Conservation (phyloP, 108 stramenopile species). For the Fistulifera solaris region DNA sequence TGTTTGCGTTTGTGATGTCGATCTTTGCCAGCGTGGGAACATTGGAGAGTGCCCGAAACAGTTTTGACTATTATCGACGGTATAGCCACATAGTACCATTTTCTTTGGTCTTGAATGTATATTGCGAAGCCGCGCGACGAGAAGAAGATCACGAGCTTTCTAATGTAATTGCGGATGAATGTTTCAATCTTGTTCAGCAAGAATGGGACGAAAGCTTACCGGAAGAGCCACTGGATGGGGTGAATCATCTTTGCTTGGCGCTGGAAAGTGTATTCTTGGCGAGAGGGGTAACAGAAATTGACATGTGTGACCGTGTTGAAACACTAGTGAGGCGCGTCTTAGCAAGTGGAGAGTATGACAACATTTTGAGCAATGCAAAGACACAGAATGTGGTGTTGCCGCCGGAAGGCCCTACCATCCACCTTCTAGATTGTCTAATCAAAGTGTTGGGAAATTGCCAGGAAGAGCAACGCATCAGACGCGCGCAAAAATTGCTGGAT, state of each 20-base stretch:
- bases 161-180: background rate
- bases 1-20: background rate
- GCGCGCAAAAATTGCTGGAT: background rate
- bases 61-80: background rate
- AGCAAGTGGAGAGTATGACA: background rate
- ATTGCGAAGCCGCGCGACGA: background rate
- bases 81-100: background rate
- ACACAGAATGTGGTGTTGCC: too few species aligned
- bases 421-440: too few species aligned
- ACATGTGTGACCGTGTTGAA: background rate
- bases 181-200: background rate
- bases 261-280: slow-evolving; percentile 1
- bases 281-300: background rate
- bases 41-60: slow-evolving; percentile 1
- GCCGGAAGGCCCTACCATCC: too few species aligned
- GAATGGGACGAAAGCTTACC: slow-evolving; percentile 3
- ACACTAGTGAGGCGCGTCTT: background rate
- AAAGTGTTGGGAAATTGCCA: too few species aligned
- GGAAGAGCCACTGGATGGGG: background rate
- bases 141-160: background rate
- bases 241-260: background rate
- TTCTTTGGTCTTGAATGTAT: slow-evolving; percentile 2
- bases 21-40: slow-evolving; percentile 1
- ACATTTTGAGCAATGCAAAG: too few species aligned
- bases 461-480: too few species aligned